These are phyloP conservation scores for Hanseniaspora clermontiae DNA, from an alignment of 805 yeast species.

Conservation along the genomic window DNA sequence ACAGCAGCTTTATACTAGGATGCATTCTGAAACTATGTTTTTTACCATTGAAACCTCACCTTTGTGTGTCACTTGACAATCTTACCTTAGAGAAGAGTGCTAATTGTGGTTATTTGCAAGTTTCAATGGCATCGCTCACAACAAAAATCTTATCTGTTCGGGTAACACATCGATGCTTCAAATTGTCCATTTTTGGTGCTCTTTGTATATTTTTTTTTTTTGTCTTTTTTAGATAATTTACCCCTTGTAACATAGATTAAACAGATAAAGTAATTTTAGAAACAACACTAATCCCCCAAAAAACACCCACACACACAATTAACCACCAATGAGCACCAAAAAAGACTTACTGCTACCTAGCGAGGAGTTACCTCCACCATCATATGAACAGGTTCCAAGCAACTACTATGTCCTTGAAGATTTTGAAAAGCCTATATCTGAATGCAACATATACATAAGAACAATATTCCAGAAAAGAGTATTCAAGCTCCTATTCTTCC, in stretches of 20 bases:
- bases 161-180: not conserved
- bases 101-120: too few species aligned
- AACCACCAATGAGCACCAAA: slow-evolving; percentile 1
- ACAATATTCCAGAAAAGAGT: slow-evolving; percentile 69
- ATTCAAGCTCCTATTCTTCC: slow-evolving; percentile 55
- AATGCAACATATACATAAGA: slow-evolving; percentile 64
- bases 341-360: not conserved
- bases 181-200: not conserved
- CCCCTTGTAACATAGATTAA: too few species aligned
- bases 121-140: too few species aligned
- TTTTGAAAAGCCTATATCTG: slow-evolving; percentile 55
- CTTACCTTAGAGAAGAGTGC: too few species aligned
- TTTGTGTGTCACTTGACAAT: too few species aligned
- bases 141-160: too few species aligned
- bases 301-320: not conserved
- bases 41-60: too few species aligned
- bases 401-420: slow-evolving; percentile 44
- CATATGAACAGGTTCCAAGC: not conserved
- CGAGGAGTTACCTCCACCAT: slow-evolving; percentile 2
- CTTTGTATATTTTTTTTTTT: not conserved
- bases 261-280: too few species aligned
- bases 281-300: too few species aligned
- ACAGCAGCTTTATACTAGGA: too few species aligned
- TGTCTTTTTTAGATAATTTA: too few species aligned
- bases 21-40: too few species aligned